Evolutionary conservation across 139 green algal species (phyloP).

Genomic region (Picochlorum sp.): DNA sequence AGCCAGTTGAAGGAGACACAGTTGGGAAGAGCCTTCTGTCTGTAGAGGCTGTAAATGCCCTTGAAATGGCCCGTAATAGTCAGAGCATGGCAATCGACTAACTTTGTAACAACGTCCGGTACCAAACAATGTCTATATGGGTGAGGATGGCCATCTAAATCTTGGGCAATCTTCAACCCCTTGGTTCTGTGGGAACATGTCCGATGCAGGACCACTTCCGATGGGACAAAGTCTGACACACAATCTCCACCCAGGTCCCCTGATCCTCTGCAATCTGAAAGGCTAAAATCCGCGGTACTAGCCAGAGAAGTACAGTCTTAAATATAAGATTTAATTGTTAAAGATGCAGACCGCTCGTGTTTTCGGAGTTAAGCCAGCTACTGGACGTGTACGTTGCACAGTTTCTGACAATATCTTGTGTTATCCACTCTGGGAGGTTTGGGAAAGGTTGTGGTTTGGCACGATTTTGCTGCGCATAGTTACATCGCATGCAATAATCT

Average conservation of each 20-base stretch:
- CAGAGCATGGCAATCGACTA: background rate
- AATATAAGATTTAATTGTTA: constrained; percentile 3
- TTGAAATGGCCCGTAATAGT: constrained; percentile 29
- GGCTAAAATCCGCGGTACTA: background rate
- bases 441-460: background rate
- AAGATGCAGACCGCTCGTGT: constrained; percentile 4
- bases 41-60: constrained; percentile 51
- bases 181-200: too few species aligned
- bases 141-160: too few species aligned
- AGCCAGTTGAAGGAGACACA: constrained; percentile 62
- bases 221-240: too few species aligned
- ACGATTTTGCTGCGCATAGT: background rate
- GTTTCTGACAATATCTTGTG: background rate
- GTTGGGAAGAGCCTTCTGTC: constrained; percentile 66
- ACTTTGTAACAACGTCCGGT: background rate
- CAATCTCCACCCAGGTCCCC: too few species aligned
- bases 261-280: too few species aligned
- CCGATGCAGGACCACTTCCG: too few species aligned
- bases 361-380: constrained; percentile 4
- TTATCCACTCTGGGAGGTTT: too few species aligned
- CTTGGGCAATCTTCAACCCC: too few species aligned
- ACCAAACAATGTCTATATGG: background rate
- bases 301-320: background rate
- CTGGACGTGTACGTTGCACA: constrained; percentile 4
- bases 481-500: too few species aligned